Conservation (phyloP, 2,329 filamentous ascomycete species). For the Neopestalotiopsis sp. region DNA sequence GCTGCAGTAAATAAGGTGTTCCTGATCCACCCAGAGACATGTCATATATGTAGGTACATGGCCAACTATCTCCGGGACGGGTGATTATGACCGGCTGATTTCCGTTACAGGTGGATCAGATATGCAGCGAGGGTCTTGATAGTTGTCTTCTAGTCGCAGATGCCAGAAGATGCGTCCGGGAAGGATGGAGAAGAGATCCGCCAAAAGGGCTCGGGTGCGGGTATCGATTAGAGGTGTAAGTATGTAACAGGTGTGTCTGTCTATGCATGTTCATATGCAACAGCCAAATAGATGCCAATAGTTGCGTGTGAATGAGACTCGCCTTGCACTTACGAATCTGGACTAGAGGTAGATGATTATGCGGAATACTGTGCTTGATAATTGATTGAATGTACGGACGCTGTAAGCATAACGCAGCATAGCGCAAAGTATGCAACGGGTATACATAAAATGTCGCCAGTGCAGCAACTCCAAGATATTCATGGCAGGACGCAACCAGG, state of each 20-base stretch:
- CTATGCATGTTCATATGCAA: background rate
- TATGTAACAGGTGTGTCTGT: background rate
- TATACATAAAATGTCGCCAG: too few relatives aligned
- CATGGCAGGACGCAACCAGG: background rate
- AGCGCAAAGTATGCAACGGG: too few relatives aligned
- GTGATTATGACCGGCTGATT: constrained; percentile 10
- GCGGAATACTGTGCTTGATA: background rate
- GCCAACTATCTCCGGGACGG: constrained; percentile 3
- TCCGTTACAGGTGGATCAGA: constrained; percentile 5
- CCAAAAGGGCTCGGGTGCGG: background rate
- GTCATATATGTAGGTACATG: background rate
- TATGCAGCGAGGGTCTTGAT: constrained; percentile 10
- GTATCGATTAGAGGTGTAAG: background rate
- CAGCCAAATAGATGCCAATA: background rate
- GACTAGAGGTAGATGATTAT: background rate
- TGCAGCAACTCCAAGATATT: too few relatives aligned
- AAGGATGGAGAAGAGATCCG: constrained; percentile 4
- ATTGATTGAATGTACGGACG: background rate
- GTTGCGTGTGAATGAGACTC: background rate
- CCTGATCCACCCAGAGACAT: background rate
- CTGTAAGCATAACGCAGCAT: too few relatives aligned
- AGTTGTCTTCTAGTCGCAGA: background rate
- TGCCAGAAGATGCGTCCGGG: background rate
- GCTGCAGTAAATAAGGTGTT: background rate
- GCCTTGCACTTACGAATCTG: background rate